phyloP scores from a whole-genome alignment of 768 basidiomycete genomes.

The Amanita polypyramis region DNA sequence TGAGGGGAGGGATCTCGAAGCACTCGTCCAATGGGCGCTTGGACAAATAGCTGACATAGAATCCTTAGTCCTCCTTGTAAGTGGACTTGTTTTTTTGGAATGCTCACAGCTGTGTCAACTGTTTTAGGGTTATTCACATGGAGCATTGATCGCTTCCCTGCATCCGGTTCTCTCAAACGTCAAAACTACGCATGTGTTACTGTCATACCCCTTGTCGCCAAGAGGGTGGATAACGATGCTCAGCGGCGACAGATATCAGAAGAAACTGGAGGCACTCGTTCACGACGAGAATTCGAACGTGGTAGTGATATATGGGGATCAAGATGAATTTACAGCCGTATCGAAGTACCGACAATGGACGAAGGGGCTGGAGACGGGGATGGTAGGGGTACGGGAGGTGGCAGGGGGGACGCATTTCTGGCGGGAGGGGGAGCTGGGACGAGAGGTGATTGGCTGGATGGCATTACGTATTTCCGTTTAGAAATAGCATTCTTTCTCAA shows the following conservation, averaged over 20 bases:
- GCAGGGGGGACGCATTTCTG: conserved; percentile 59
- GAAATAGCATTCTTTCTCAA: not conserved
- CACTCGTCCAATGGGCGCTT: conserved; percentile 47
- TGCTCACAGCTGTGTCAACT: not conserved
- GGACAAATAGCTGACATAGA: conserved; percentile 29
- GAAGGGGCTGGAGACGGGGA: conserved; percentile 12
- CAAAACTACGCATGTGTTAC: conserved; percentile 51
- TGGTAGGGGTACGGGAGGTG: conserved; percentile 25
- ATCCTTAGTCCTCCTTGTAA: conserved; percentile 51
- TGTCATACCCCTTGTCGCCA: conserved; percentile 71
- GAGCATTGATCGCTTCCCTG: conserved; percentile 61
- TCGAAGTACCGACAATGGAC: conserved; percentile 49
- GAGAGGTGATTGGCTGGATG: conserved; percentile 24
- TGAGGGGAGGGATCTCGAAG: conserved; percentile 63
- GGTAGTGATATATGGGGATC: conserved; percentile 56
- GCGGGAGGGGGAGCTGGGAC: conserved; percentile 26
- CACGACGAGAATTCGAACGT: conserved; percentile 35
- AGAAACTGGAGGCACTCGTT: conserved; percentile 40
- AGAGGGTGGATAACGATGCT: conserved; percentile 64
- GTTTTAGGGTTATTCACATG: conserved; percentile 71
- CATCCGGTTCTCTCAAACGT: conserved; percentile 44
- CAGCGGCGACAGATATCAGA: conserved; percentile 41
- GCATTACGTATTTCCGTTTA: conserved; percentile 7
- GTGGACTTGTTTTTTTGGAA: conserved; percentile 14
- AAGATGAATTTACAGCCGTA: conserved; percentile 59